These are phyloP conservation scores for Plectosphaerella plurivora DNA, from an alignment of 2,329 filamentous ascomycete species.

Conservation along the genomic window DNA sequence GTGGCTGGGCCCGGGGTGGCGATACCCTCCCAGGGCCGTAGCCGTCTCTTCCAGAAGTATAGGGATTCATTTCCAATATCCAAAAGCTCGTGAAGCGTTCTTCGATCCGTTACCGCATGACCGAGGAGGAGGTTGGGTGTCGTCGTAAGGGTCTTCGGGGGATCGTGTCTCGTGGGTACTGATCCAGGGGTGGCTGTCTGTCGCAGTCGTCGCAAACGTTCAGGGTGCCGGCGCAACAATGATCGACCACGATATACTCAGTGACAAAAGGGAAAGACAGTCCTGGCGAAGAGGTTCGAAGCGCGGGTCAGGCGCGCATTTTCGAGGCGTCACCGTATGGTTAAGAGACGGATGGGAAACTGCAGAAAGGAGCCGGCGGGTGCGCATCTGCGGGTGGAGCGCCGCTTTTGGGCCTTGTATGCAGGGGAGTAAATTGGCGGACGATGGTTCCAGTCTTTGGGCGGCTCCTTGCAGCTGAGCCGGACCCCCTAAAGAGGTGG, in stretches of 20 bases:
- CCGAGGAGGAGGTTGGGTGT: too few relatives aligned
- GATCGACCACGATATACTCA: too few relatives aligned
- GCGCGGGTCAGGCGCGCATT: too few relatives aligned
- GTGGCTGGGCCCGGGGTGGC: slow-evolving; percentile 25
- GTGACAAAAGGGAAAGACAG: too few relatives aligned
- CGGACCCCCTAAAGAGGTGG: neutral
- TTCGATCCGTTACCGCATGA: too few relatives aligned
- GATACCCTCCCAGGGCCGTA: slow-evolving; percentile 26
- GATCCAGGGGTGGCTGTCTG: neutral
- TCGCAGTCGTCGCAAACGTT: neutral
- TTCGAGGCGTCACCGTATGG: too few relatives aligned
- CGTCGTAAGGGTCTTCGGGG: too few relatives aligned
- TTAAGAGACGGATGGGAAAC: neutral
- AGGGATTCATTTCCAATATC: slow-evolving; percentile 31
- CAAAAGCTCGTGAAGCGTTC: neutral
- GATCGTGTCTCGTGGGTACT: too few relatives aligned
- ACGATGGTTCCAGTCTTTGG: neutral
- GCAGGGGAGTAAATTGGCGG: neutral
- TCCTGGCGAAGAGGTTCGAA: too few relatives aligned
- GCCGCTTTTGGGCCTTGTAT: neutral
- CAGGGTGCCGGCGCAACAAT: too few relatives aligned
- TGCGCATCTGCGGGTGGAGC: neutral
- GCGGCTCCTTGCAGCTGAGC: neutral
- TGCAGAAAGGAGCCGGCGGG: neutral
- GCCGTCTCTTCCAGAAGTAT: slow-evolving; percentile 27